Evolutionary conservation across 2,329 filamentous ascomycete genomes (phyloP), one percentile per base, ranked within the genome.

Genomic region (Sporothrix euskadiensis): DNA sequence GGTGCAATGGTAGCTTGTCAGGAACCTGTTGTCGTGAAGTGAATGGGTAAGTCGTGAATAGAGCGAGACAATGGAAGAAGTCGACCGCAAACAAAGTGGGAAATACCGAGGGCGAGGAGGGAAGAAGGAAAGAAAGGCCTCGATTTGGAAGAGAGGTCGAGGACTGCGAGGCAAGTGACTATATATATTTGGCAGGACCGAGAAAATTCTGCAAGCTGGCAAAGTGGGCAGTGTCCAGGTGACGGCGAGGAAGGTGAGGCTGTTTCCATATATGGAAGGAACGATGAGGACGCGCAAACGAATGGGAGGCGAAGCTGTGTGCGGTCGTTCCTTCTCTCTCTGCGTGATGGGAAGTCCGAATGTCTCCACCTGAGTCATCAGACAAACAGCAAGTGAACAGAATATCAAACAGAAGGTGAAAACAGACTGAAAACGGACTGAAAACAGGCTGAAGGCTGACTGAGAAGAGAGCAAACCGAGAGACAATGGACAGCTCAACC

Each of bases 311-410:
- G 19, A 54, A 4, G 12, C 8, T 19, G 44, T 49, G 44, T 49
- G 6, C n/a, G 22, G 61, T 66, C 22, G 61, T 22, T 44, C 61
- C 61, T 66, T 47, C 61, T 14, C 30, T 66, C 39, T 66, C 26
- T 2, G 22, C 5, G 12, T 30, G 26, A 26, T 26, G 26, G 26
- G 26, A 26, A 26, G 26, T 26, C 26, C 26, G 26, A 26, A 26
- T 26, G 56, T 59, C 56, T 5, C 30, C 39, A 47, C 61, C 39
- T 66, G 39, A 47, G 61, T 47, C 39, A 66, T 47, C 39, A 4
- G 39, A 47, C 61, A 66, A 66, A 47, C 59, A 41, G 59, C n/a
- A 41, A 63, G 35, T 35, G 32, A n/a, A 39, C 12, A 6, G 32
- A 39, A 44, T 49, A 61, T 4, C 39, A 66, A 30, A 8, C 12